A percentile compares a stretch with the other conserved stretches of the same genome.
These are phyloP conservation scores for Peronospora destructor DNA, from an alignment of 352 stramenopile genomes.

Conservation along the genomic window DNA sequence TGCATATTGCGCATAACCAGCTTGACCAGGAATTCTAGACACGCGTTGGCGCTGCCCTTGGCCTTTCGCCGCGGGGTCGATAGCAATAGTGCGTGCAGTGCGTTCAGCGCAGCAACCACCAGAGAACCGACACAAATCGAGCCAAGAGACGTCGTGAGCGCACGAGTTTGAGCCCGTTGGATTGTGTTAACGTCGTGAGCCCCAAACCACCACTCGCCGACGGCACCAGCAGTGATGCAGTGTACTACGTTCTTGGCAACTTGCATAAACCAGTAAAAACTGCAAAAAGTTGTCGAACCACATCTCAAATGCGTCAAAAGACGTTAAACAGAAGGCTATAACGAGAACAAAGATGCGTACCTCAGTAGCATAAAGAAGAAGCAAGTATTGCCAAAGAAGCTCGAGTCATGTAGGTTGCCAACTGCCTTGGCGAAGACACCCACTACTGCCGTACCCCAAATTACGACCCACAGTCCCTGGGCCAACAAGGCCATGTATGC, in stretches of 20 bases:
- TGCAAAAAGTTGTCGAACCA: slow-evolving; percentile 12
- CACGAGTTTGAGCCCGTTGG: slow-evolving; percentile 52
- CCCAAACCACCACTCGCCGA: slow-evolving; percentile 85
- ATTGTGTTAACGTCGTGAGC: slow-evolving; percentile 67
- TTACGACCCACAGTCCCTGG: slow-evolving; percentile 62
- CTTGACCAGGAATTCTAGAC: slow-evolving; percentile 72
- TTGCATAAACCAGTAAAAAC: slow-evolving; percentile 82
- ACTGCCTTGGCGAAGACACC: slow-evolving; percentile 62
- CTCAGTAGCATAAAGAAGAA: slow-evolving; percentile 86
- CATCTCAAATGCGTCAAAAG: not conserved
- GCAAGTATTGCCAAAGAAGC: slow-evolving; percentile 55
- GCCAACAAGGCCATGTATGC: slow-evolving; percentile 59
- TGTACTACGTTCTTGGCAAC: slow-evolving; percentile 84
- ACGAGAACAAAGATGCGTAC: slow-evolving; percentile 18
- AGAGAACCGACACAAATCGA: slow-evolving; percentile 83
- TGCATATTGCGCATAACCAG: slow-evolving; percentile 66
- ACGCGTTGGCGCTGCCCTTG: slow-evolving; percentile 61
- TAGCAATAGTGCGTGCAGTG: slow-evolving; percentile 60
- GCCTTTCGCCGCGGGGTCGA: slow-evolving; percentile 60
- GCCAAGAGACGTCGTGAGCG: slow-evolving; percentile 66
- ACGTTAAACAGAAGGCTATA: not conserved
- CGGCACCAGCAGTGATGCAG: slow-evolving; percentile 66
- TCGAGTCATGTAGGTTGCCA: slow-evolving; percentile 42
- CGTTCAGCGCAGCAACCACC: slow-evolving; percentile 58
- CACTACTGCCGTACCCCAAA: slow-evolving; percentile 73